These are phyloP conservation scores for Epichloe coenophiala DNA, from an alignment of 2,329 filamentous ascomycete genomes.

Conservation along the genomic window DNA sequence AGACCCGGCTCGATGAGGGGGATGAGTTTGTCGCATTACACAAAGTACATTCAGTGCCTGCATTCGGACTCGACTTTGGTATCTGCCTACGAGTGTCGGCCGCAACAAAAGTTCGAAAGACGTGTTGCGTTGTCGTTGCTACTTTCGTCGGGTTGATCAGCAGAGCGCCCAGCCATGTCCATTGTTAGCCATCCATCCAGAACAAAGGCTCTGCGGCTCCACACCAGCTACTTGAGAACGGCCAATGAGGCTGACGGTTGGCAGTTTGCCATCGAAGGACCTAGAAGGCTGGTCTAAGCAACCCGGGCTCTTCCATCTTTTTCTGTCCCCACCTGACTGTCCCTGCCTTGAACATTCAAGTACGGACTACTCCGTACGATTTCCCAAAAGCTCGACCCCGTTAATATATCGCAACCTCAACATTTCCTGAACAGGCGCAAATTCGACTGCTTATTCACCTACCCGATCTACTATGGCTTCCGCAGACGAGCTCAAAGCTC, in stretches of 20 bases:
- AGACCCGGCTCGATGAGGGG: too few species aligned
- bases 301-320: slow-evolving; percentile 13
- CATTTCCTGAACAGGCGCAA: neutral
- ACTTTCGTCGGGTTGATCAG: too few species aligned
- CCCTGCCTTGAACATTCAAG: neutral
- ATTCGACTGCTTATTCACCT: slow-evolving; percentile 2
- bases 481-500: slow-evolving; percentile 77
- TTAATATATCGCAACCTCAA: neutral
- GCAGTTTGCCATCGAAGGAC: slow-evolving; percentile 26
- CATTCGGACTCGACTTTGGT: too few species aligned
- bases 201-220: slow-evolving; percentile 2
- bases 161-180: too few species aligned
- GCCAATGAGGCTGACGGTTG: slow-evolving; percentile 18
- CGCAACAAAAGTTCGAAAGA: too few species aligned
- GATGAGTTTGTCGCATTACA: too few species aligned
- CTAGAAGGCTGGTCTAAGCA: slow-evolving; percentile 23
- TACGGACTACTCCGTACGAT: neutral
- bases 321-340: slow-evolving; percentile 9
- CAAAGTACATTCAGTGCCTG: too few species aligned
- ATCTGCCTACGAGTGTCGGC: too few species aligned
- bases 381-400: neutral
- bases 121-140: too few species aligned
- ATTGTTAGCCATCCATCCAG: too few species aligned
- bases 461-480: slow-evolving; percentile 33
- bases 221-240: slow-evolving; percentile 7